Evolutionary conservation across 495 filamentous ascomycete species (phyloP), one percentile per base, ranked within the genome.

Genomic region (Penicillium subrubescens): DNA sequence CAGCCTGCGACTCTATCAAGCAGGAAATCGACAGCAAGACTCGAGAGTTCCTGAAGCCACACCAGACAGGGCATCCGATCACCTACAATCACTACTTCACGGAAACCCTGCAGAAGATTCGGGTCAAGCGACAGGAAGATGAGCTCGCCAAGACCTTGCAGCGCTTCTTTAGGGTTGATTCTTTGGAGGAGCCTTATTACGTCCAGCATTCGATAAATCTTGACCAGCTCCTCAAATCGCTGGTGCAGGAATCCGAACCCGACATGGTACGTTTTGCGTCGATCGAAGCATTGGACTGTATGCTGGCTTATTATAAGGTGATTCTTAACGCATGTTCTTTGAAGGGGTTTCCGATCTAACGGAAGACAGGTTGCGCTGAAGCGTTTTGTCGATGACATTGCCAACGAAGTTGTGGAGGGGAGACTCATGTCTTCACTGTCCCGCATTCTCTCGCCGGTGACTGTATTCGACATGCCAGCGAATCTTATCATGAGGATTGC

Each of bases 401-500:
- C 44, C 5, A 50, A 5, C 44, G 44, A 50, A 50, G 23, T 50
- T 50, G 11, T 50, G 11, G 44, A 50, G 12, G 44, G 25, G 25
- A 27, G 25, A 27, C 25, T 27, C 4, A 27, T 27, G 25, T 27
- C 25, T 27, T 27, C 25, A 27, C 25, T 27, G 25, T 27, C 25
- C 4, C 25, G 25, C 25, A 27, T 27, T 27, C 25, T 27, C 25
- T 27, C 25, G 23, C 77, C 75, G 15, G 54, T 67, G 57, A 57
- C 55, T 44, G 66, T 60, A 37, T 81, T 73, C 53, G 57, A 74
- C 3, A 83, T 88, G 79, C 15, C 77, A 0, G 39, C 70, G 3
- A 75, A 82, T 6, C 68, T 80, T 12, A 73, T 88, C 12, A 67
- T 73, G 10, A 60, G 69, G 57, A 81, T 89, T 48, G 85, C 86